Conservation (phyloP, 106 monocot genomes). For the Dioscorea zingiberensis region DNA sequence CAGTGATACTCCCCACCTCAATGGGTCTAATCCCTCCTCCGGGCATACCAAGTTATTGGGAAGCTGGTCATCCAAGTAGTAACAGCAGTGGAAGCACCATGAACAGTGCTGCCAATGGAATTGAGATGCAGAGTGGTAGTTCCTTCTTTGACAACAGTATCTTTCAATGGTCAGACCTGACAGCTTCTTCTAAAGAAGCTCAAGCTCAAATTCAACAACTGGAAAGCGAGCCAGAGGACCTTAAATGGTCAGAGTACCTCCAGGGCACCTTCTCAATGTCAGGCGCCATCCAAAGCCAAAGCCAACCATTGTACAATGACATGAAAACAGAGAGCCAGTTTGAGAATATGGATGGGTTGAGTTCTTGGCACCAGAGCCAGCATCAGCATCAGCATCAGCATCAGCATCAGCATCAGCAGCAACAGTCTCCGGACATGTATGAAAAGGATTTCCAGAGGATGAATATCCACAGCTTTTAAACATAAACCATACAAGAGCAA, state of each 20-base stretch:
- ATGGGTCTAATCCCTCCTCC: constrained; percentile 23
- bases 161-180: constrained; percentile 47
- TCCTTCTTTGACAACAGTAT: constrained; percentile 40
- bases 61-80: constrained; percentile 22
- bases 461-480: constrained; percentile 50
- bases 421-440: constrained; percentile 33
- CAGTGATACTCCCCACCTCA: constrained; percentile 12
- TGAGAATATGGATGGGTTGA: constrained; percentile 19
- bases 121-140: constrained; percentile 28
- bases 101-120: constrained; percentile 19
- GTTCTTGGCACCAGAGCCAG: constrained; percentile 36
- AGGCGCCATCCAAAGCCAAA: constrained; percentile 16
- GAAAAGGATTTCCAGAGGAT: constrained; percentile 71
- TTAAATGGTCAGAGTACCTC: constrained; percentile 83
- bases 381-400: constrained; percentile 37
- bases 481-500: constrained; percentile 8
- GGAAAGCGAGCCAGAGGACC: constrained; percentile 44
- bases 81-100: constrained; percentile 35
- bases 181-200: constrained; percentile 27
- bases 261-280: constrained; percentile 36
- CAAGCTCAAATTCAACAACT: constrained; percentile 12
- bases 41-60: constrained; percentile 15
- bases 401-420: constrained; percentile 40
- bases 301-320: constrained; percentile 20
- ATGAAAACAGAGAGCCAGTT: constrained; percentile 48